A percentile compares a stretch with the other conserved stretches of the same genome.
phyloP scores from a whole-genome alignment of 73 alveolate species.

The Paramecium tetraurelia region DNA sequence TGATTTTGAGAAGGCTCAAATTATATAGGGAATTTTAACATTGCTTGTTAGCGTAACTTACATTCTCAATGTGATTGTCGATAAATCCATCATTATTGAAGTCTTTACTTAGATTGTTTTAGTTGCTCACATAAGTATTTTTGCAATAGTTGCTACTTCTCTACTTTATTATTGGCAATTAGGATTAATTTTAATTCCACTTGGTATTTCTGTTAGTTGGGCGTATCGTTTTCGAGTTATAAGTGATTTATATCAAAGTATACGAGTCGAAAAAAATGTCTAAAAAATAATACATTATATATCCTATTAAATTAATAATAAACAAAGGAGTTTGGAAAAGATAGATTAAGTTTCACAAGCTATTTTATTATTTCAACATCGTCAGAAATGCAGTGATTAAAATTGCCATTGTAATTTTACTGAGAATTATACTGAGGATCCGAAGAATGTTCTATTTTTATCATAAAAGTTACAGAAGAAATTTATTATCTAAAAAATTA shows the following conservation, averaged over 20 bases:
- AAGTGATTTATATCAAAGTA: background rate
- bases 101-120: background rate
- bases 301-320: background rate
- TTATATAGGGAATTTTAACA: background rate
- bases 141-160: background rate
- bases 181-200: background rate
- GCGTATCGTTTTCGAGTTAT: background rate
- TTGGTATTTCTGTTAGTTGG: background rate
- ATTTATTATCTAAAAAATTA: background rate
- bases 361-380: background rate
- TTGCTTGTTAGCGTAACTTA: background rate
- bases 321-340: background rate
- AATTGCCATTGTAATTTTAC: background rate
- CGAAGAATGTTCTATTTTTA: background rate
- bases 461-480: background rate
- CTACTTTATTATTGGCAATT: background rate
- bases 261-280: background rate
- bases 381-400: background rate
- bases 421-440: background rate
- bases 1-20: background rate
- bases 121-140: background rate
- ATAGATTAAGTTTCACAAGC: background rate
- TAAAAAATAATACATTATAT: background rate
- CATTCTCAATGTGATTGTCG: background rate
- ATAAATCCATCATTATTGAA: background rate